Evolutionary conservation across 768 basidiomycete genomes (phyloP), one percentile per base, ranked within the genome.

Genomic region (Podaxis pistillaris): DNA sequence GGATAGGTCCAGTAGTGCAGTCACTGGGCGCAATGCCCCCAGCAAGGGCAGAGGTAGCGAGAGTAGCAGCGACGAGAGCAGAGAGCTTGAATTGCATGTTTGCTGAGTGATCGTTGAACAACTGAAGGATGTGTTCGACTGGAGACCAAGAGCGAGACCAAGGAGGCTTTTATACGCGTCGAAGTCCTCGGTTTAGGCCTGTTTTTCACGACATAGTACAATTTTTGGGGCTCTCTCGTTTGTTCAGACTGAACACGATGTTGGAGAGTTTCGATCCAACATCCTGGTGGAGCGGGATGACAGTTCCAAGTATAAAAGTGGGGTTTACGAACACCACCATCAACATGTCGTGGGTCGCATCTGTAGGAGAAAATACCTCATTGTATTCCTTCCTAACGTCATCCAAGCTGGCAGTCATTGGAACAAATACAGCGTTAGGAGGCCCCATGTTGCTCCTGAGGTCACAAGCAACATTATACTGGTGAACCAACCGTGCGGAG

Each of bases 61-160:
- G 64, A 40, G 69, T 65, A 54, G 68, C 56, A 49, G 67, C 56
- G 58, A 66, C 46, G 52, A 69, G 55, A 55, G 64, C 61, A 49
- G 63, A 64, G 60, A 63, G 64, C 50, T 68, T 68, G 64, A 68
- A 68, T 62, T 67, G 65, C 69, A 68, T 69, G 65, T 44, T 68
- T 41, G 41, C 37, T 33, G 44, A 33, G 60, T 52, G 62, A 46
- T 6, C 56, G 47, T 65, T 62, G 62, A 59, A 66, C 59, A 52
- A 64, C 56, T 64, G 56, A 51, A 33, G 28, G 26, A 53, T 59
- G 62, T 66, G 63, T 66, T 66, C 59, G 66, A 69, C 56, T 66
- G 61, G 47, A 49, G 63, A 65, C 4, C 60, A 62, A 38, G 19
- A 22, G 38, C 22, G 28, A 30, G 7, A 9, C 17, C 2, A 33